Evolutionary conservation across 768 basidiomycete species (phyloP).

Genomic region (Strobilomyces echinocephalus): DNA sequence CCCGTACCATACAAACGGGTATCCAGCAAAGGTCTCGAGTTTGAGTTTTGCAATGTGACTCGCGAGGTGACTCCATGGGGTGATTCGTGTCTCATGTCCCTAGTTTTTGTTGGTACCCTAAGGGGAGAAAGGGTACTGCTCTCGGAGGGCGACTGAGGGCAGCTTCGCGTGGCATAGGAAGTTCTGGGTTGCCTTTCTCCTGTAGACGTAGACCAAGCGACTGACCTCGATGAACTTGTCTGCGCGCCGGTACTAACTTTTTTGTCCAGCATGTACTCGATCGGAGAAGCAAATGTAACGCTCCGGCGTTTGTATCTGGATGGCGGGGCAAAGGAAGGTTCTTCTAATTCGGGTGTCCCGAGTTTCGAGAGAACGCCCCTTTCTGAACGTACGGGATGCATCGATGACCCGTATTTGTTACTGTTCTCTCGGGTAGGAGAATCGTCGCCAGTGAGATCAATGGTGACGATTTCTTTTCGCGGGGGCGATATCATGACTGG

Average conservation of each 20-base stretch:
- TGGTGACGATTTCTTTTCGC: slow-evolving; percentile 28
- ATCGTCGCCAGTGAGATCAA: slow-evolving; percentile 42
- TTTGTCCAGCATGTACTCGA: slow-evolving; percentile 12
- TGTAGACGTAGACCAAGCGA: background rate
- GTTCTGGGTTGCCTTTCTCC: background rate
- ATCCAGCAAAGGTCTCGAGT: slow-evolving; percentile 5
- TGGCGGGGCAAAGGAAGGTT: background rate
- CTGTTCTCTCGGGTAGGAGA: slow-evolving; percentile 17
- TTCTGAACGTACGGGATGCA: background rate
- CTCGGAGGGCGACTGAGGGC: slow-evolving; percentile 1
- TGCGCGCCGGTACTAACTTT: background rate
- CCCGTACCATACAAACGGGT: background rate
- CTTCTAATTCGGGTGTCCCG: background rate
- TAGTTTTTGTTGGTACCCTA: slow-evolving; percentile 1
- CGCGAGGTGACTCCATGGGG: slow-evolving; percentile 3
- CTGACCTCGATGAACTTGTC: slow-evolving; percentile 6
- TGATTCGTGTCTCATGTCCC: background rate
- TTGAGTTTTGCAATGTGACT: background rate
- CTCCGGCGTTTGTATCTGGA: slow-evolving; percentile 15
- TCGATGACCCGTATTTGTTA: background rate
- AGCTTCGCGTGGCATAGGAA: background rate
- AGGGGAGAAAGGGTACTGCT: slow-evolving; percentile 18
- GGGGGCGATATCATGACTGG: slow-evolving; percentile 12
- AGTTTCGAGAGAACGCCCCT: background rate
- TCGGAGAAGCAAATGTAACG: slow-evolving; percentile 30